Base-by-base conservation (phyloP, 176 grass and related monocot species). In the Carex parvula region DNA sequence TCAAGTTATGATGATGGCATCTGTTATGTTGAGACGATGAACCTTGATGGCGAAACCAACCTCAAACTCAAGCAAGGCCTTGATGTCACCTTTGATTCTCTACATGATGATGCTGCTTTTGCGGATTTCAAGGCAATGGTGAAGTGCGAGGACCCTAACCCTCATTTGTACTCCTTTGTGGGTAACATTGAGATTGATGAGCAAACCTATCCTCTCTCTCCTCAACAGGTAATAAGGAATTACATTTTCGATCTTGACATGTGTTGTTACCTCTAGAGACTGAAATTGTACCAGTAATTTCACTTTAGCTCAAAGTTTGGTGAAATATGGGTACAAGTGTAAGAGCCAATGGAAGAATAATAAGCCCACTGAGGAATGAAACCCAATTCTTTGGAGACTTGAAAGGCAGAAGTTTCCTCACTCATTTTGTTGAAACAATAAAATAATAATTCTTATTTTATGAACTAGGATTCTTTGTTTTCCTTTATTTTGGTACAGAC, bases 11-110 rank as follows among this genome's bases (percentile, higher is more conserved):
- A 91, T 1, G 93, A 99, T 81, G 97, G 90, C 48, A 92, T 96
- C 56, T 99, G 97, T 81, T 99, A 99, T 85, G 97, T 99, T 69
- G 97, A 99, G 90, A 99, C 97, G 8, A 94, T 92, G 88, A 99
- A 99, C 73, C 91, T 99, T 41, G 97, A 99, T 79, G 97, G 97
- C 41, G 97, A 99, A 85, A 99, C 97, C 84, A 99, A 99, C 86
- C 90, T 99, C 84, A 99, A 99, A 87, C 83, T 99, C 78, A 99
- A 94, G 80, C 93, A 99, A 89, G 84, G 92, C 48, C 88, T 94
- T 60, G 91, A 99, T 53, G 80, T 89, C 60, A 94, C 97, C 75
- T 89, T 62, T 39, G 79, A 83, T 94, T 82, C 13, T 15, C 61
- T 99, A 85, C 66, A 94, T 42, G 88, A 89, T 60, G 91, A 94